These are phyloP conservation scores for Magnolia kwangsiensis DNA, from an alignment of 164 flowering plant species.

Conservation along the genomic window DNA sequence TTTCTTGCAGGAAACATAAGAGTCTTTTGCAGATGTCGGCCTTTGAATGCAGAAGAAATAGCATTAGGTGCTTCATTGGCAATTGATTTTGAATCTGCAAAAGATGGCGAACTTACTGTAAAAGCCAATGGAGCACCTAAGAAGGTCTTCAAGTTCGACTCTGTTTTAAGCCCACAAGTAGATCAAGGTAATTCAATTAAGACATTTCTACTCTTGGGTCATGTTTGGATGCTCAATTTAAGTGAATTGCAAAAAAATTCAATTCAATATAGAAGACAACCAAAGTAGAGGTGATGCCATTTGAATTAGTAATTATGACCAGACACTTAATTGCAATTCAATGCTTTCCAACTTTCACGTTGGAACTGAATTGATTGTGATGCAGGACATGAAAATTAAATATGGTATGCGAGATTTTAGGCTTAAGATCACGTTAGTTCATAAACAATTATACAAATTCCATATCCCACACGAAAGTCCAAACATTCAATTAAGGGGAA, in stretches of 20 bases:
- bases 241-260: background rate
- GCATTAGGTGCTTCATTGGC: constrained; percentile 57
- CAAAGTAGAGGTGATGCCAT: background rate
- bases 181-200: constrained; percentile 53
- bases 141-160: constrained; percentile 83
- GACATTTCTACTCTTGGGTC: background rate
- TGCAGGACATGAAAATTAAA: no score
- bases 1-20: constrained; percentile 77
- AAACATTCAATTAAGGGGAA: no score
- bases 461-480: no score
- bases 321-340: background rate
- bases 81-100: constrained; percentile 78
- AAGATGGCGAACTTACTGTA: constrained; percentile 75
- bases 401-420: no score
- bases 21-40: constrained; percentile 94
- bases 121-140: constrained; percentile 56
- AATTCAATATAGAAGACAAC: background rate
- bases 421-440: no score
- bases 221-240: background rate
- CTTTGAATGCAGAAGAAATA: constrained; percentile 68
- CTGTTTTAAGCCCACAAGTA: constrained; percentile 78
- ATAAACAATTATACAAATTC: no score
- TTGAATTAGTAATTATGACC: background rate
- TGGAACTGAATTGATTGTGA: background rate
- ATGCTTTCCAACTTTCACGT: background rate